phyloP scores from a whole-genome alignment of 2,329 filamentous ascomycete species.

The Ascochyta pisi region DNA sequence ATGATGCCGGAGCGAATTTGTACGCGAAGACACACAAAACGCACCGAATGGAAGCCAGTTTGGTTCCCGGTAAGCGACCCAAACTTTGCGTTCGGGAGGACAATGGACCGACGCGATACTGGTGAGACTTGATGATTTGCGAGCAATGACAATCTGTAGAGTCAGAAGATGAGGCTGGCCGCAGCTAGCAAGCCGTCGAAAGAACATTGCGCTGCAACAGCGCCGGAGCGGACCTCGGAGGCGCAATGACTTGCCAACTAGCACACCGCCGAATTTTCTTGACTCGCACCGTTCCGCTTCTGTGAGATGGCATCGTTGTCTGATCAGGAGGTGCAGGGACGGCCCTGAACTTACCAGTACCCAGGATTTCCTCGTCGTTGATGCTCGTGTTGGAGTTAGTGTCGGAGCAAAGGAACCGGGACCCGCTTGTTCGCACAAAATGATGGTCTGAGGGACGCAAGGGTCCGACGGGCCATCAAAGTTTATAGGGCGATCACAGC shows the following conservation, averaged over 20 bases:
- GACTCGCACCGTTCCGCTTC: constrained; percentile 9
- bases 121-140: constrained; percentile 11
- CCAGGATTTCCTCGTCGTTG: constrained; percentile 9
- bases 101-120: constrained; percentile 4
- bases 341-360: constrained; percentile 13
- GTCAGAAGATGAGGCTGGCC: constrained; percentile 16
- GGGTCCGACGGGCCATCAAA: constrained; percentile 12
- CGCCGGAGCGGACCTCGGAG: constrained; percentile 12
- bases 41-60: constrained; percentile 7
- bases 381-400: constrained; percentile 14
- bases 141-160: constrained; percentile 12
- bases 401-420: constrained; percentile 13
- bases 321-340: constrained; percentile 14
- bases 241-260: constrained; percentile 9
- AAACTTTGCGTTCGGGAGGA: constrained; percentile 8
- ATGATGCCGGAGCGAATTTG: constrained; percentile 13
- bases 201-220: constrained; percentile 10
- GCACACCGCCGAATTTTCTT: constrained; percentile 13
- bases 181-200: constrained; percentile 2
- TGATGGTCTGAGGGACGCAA: constrained; percentile 15
- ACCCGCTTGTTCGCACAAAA: constrained; percentile 21
- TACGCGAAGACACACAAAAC: constrained; percentile 14
- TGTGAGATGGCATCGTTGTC: constrained; percentile 5
- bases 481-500: constrained; percentile 30
- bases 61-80: constrained; percentile 27